Evolutionary conservation across 192 early-diverging fungal genomes (phyloP).

Genomic region (Powellomyces hirtus): DNA sequence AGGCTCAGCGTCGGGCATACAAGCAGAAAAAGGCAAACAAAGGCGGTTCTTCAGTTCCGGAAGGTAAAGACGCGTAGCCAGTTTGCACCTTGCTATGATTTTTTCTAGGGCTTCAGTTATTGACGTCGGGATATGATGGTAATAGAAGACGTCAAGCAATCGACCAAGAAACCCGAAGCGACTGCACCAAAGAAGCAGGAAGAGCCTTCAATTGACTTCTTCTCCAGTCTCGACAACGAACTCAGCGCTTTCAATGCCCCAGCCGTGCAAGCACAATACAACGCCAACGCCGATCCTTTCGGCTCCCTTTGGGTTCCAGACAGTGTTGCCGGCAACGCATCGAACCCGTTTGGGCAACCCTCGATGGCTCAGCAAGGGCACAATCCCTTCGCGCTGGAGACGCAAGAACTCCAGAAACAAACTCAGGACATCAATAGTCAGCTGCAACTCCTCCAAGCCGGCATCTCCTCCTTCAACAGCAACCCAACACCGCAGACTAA

Average conservation of each 20-base stretch:
- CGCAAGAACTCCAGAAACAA: slow-evolving; percentile 27
- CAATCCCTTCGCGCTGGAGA: slow-evolving; percentile 21
- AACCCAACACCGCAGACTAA: neutral
- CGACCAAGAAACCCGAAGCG: neutral
- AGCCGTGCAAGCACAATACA: slow-evolving; percentile 30
- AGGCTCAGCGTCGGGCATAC: slow-evolving; percentile 52
- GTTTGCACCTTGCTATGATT: too few relatives aligned
- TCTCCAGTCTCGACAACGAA: slow-evolving; percentile 41
- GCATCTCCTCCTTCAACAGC: neutral
- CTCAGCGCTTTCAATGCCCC: slow-evolving; percentile 36
- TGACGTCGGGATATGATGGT: too few relatives aligned
- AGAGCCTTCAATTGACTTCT: slow-evolving; percentile 35
- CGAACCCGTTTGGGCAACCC: slow-evolving; percentile 20
- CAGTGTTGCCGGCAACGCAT: neutral
- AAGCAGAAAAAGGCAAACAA: slow-evolving; percentile 41
- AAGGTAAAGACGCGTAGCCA: too few relatives aligned
- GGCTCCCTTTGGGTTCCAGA: slow-evolving; percentile 18
- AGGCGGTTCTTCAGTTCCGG: too few relatives aligned
- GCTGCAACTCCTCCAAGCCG: slow-evolving; percentile 10
- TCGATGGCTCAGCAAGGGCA: neutral
- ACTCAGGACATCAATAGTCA: slow-evolving; percentile 20
- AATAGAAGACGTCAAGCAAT: too few relatives aligned
- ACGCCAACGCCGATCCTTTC: slow-evolving; percentile 17
- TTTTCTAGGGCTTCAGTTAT: too few relatives aligned
- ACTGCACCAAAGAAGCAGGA: neutral